Evolutionary conservation across 768 basidiomycete species (phyloP).

Genomic region (Mycena polygramma): DNA sequence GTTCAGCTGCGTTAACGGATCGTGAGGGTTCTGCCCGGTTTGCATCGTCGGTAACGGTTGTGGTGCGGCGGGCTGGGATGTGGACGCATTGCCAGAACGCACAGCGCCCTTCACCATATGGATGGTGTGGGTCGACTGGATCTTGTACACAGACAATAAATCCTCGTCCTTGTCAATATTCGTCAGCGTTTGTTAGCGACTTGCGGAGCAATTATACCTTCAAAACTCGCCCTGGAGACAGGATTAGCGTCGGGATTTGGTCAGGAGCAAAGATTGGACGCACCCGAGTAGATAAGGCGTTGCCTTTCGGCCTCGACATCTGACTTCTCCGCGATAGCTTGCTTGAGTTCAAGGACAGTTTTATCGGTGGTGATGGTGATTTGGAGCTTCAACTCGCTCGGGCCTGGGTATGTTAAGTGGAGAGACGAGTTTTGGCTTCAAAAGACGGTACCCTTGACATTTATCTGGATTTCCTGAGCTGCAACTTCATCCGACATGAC

Average conservation of each 20-base stretch:
- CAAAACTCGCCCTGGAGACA: constrained; percentile 71
- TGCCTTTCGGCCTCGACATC: constrained; percentile 91
- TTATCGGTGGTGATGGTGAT: constrained; percentile 86
- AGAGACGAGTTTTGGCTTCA: not conserved
- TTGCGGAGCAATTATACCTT: constrained; percentile 61
- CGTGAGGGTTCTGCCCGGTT: constrained; percentile 89
- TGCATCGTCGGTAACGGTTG: constrained; percentile 88
- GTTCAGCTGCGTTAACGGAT: constrained; percentile 89
- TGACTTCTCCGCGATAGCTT: constrained; percentile 86
- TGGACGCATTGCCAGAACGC: constrained; percentile 58
- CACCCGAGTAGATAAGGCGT: constrained; percentile 92
- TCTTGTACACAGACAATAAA: constrained; percentile 86
- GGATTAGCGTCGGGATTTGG: not conserved
- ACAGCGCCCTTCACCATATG: constrained; percentile 94
- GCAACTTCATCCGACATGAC: constrained; percentile 64
- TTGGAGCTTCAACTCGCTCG: constrained; percentile 93
- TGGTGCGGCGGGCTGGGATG: constrained; percentile 58
- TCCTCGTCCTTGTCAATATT: constrained; percentile 79
- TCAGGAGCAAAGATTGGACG: constrained; percentile 38
- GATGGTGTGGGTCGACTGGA: constrained; percentile 88
- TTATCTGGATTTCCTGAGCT: constrained; percentile 70
- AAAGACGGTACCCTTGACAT: constrained; percentile 70
- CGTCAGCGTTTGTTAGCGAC: constrained; percentile 15
- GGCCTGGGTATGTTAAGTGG: constrained; percentile 61
- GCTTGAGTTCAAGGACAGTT: constrained; percentile 92